Base-by-base conservation (phyloP, 768 basidiomycete genomes). In the Serendipita indica region DNA sequence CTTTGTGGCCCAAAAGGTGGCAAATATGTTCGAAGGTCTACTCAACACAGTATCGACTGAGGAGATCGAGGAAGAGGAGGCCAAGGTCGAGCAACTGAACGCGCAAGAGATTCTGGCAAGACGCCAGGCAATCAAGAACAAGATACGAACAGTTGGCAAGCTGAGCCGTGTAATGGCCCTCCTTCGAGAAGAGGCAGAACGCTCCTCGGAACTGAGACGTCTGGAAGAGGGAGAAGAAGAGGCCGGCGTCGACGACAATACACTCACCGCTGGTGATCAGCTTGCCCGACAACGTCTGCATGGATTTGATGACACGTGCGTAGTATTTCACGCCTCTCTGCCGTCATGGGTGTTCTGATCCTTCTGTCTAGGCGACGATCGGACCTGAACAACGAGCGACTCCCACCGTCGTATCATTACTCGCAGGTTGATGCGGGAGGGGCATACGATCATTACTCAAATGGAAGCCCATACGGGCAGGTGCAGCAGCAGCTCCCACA, bases 1-100 rank as follows among this genome's bases (percentile, higher is more conserved):
- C 0, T 98, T 98, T 67, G 92, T 98, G 3, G 93, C 92, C 58
- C 83, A 90, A 63, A 98, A 98, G 74, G 49, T 54, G 10, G 49
- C 49, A 30, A 54, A 54, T 33, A 54, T 54, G 49, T 54, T 54
- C n/a, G 49, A 54, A 54, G 49, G 49, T 5, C 30, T 54, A n/a
- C 49, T 54, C 25, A 54, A 54, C 22, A 54, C 49, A 4, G 49
- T 54, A n/a, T 54, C 49, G 4, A 54, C 58, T 12, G 33, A 60
- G 33, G 61, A 60, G 52, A 43, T 59, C 16, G 73, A 72, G 60
- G 74, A 74, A 32, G 72, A 74, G 37, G 71, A 70, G 33, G 20
- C 33, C 14, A 28, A 30, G 34, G 28, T 33, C 7, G 43, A 54
- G 32, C 20, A 54, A 35, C 33, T 46, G 34, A 27, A 4, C 2